Base-by-base conservation (phyloP, 106 monocot species). In the Allium fistulosum region DNA sequence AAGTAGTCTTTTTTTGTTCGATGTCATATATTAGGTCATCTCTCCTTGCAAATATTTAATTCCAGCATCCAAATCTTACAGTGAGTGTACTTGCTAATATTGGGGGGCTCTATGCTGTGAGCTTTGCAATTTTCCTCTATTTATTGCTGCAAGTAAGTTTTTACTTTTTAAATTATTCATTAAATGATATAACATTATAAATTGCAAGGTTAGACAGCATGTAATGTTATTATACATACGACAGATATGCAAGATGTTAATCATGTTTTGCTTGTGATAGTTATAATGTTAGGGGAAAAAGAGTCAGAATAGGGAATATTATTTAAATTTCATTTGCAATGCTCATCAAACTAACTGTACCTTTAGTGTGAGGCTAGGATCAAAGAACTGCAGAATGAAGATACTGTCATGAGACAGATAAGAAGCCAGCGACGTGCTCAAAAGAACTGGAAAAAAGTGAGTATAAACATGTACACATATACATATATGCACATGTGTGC, bases 21-120 rank as follows among this genome's bases (percentile, higher is more conserved):
- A 37, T 11, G 10, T 37, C 0, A 62, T 62, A 69, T 56, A 26
- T 13, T 57, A 37, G 53, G 12, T 45, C 10, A 57, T 46, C 17
- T 26, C 17, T 53, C 0, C 2, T n/a, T 49, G 37, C 53, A 55
- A 55, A 3, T 55, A 55, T 69, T 53, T 13, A 57, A 18, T 56
- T 57, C 53, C 8, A 49, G 15, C 51, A 26, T 70, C 18, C 17
- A 52, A 58, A 72, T 6, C 16, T 18, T 85, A 88, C 90, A 96
- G 95, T 96, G 73, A 72, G 85, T 67, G 76, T 91, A 48, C 81
- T 96, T 73, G 95, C 95, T 9, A 80, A 83, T 73, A 65, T 85
- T 77, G 95, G 95, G 66, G 95, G 95, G n/a, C 77, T 96, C 76
- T 91, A 78, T 82, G 80, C 83, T 26, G 71, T 96, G 62, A 83